A percentile compares a stretch with the other conserved stretches of the same genome.
These are phyloP conservation scores for Penicillium italicum DNA, from an alignment of 2,329 filamentous ascomycete species.

Conservation along the genomic window DNA sequence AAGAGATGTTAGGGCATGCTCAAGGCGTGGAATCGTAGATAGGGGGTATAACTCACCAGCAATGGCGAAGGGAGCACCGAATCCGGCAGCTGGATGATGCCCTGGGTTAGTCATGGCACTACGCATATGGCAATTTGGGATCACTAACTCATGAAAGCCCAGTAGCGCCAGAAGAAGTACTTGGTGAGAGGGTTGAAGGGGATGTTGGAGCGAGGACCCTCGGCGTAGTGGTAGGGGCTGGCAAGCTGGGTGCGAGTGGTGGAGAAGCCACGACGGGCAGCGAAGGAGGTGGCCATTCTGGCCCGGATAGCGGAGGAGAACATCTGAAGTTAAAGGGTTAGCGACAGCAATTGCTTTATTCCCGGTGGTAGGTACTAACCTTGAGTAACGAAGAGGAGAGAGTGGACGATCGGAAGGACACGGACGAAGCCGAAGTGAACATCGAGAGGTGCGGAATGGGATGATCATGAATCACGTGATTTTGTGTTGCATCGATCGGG, in stretches of 20 bases:
- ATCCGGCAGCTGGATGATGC: constrained; percentile 51
- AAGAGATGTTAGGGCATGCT: constrained; percentile 23
- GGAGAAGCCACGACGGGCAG: constrained; percentile 91
- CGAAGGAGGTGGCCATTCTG: constrained; percentile 56
- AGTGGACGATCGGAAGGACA: constrained; percentile 24
- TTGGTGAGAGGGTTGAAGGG: constrained; percentile 94
- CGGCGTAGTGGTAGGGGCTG: constrained; percentile 97
- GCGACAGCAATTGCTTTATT: constrained; percentile 36
- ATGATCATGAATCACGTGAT: constrained; percentile 17
- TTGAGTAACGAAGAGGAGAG: constrained; percentile 29
- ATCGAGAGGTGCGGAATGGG: constrained; percentile 24
- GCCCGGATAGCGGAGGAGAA: constrained; percentile 64
- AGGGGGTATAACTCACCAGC: constrained; percentile 52
- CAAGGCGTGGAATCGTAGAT: neutral
- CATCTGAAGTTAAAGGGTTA: constrained; percentile 59
- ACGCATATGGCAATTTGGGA: constrained; percentile 1
- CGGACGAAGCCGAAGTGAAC: constrained; percentile 23
- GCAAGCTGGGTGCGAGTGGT: constrained; percentile 78
- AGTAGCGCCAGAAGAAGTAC: constrained; percentile 80
- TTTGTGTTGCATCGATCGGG: neutral
- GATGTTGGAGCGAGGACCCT: constrained; percentile 90
- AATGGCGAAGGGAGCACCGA: constrained; percentile 59
- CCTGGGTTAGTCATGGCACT: constrained; percentile 36
- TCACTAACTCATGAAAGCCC: constrained; percentile 67
- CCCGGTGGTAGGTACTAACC: constrained; percentile 25